Base-by-base conservation (phyloP, 768 basidiomycete genomes). In the Russula brevipes region DNA sequence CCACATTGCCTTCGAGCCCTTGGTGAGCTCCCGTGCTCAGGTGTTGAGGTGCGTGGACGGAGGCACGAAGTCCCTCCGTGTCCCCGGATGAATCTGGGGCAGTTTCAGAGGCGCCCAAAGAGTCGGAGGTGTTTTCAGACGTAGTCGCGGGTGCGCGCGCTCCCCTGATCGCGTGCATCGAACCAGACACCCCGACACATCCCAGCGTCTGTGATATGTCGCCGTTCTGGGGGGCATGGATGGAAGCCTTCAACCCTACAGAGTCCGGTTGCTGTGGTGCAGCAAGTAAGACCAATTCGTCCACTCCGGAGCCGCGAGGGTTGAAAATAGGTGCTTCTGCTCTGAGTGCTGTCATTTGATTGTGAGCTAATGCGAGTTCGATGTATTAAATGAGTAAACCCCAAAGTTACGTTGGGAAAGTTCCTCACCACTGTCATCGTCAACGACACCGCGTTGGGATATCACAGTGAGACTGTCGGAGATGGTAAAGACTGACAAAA, bases 251-350 rank as follows among this genome's bases (percentile, higher is more conserved):
- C 41, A 60, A 39, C 3, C 63, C 54, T 31, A 38, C 24, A 19
- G 30, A 30, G 19, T 10, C 39, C 4, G 46, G 14, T 5, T 36
- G 54, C 10, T 24, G 49, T 35, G 24, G 6, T 9, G 7, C 42
- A 33, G 24, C 5, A 17, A 41, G 50, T 19, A 42, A 38, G 24
- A 16, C 38, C 9, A 17, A 45, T 47, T 58, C 38, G 12, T 41
- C n/a, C 16, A 17, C 33, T 42, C 38, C 41, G 16, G 47, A 33
- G 24, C 19, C 41, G 11, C 46, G 24, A 39, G 54, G 54, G 17
- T 36, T 45, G 54, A 60, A 64, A n/a, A 50, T 49, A 60, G 63
- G 58, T 10, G 59, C 53, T 17, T 56, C 59, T 54, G 47, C 58
- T 31, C 41, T 60, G 30, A 60, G 58, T 4, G 8, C 24, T 9